Conservation (phyloP, 2,329 filamentous ascomycete genomes). For the Talaromyces albobiverticillius region DNA sequence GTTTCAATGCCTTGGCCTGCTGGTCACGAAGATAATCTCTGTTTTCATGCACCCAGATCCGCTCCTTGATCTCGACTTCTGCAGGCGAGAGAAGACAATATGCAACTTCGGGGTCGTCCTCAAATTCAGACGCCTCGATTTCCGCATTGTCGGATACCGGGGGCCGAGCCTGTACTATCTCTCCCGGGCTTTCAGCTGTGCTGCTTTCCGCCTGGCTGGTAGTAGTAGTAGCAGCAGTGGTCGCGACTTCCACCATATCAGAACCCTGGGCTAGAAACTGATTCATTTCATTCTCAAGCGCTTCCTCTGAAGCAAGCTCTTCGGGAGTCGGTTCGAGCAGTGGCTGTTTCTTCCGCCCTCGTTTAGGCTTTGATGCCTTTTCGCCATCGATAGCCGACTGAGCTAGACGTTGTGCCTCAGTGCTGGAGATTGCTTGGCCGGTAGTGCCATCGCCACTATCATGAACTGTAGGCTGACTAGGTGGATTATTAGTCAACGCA, state of each 20-base stretch:
- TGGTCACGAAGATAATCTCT: constrained; percentile 87
- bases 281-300: constrained; percentile 67
- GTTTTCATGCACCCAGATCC: constrained; percentile 92
- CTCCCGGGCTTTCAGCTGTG: background rate
- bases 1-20: constrained; percentile 76
- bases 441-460: background rate
- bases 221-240: too few species aligned
- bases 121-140: constrained; percentile 79
- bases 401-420: constrained; percentile 4
- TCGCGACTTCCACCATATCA: constrained; percentile 31
- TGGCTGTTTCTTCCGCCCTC: constrained; percentile 29
- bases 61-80: constrained; percentile 80
- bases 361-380: constrained; percentile 20
- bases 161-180: constrained; percentile 25
- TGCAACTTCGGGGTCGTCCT: constrained; percentile 80
- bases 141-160: constrained; percentile 54
- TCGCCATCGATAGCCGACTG: constrained; percentile 15
- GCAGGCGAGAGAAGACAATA: constrained; percentile 72
- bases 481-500: constrained; percentile 24
- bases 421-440: background rate
- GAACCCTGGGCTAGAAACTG: constrained; percentile 56
- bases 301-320: constrained; percentile 57
- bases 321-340: constrained; percentile 57
- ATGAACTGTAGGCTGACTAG: background rate
- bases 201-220: constrained; percentile 4